Evolutionary conservation across 2,329 filamentous ascomycete genomes (phyloP).

Genomic region (Colletotrichum tropicicola): DNA sequence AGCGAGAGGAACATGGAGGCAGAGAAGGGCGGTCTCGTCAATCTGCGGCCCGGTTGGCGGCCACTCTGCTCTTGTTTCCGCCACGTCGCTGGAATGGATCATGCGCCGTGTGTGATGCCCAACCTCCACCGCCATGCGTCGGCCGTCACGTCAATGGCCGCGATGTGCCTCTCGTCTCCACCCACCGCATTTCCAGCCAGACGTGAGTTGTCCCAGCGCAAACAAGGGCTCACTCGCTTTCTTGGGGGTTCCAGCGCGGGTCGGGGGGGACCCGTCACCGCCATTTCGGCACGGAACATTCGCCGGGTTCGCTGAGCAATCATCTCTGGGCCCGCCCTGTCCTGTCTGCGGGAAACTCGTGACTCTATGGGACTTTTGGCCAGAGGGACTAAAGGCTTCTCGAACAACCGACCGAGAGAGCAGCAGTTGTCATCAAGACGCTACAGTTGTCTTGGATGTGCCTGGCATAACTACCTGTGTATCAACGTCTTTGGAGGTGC

Average conservation of each 20-base stretch:
- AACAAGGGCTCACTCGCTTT: background rate
- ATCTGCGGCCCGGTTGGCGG: slow-evolving; percentile 2
- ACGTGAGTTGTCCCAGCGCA: slow-evolving; percentile 24
- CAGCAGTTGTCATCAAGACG: background rate
- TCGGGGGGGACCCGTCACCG: slow-evolving; percentile 22
- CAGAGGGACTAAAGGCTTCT: background rate
- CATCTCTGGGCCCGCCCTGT: background rate
- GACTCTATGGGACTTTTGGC: background rate
- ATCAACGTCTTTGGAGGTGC: background rate
- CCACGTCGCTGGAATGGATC: slow-evolving; percentile 28
- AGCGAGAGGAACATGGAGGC: background rate
- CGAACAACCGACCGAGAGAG: background rate
- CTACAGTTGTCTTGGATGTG: background rate
- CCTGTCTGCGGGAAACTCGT: slow-evolving; percentile 4
- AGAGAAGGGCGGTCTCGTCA: slow-evolving; percentile 27
- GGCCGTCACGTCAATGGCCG: slow-evolving; percentile 22
- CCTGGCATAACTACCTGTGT: background rate
- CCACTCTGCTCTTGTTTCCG: slow-evolving; percentile 16
- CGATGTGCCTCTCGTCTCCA: slow-evolving; percentile 18
- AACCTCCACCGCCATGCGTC: slow-evolving; percentile 32
- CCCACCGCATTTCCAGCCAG: slow-evolving; percentile 24
- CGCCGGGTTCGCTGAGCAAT: slow-evolving; percentile 25
- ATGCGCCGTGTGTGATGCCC: slow-evolving; percentile 30
- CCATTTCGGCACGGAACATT: slow-evolving; percentile 30
- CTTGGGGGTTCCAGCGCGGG: slow-evolving; percentile 15